Evolutionary conservation across 1,139 yeast genomes (phyloP), one percentile per base, ranked within the genome.

Genomic region (Candida labiduridarum): DNA sequence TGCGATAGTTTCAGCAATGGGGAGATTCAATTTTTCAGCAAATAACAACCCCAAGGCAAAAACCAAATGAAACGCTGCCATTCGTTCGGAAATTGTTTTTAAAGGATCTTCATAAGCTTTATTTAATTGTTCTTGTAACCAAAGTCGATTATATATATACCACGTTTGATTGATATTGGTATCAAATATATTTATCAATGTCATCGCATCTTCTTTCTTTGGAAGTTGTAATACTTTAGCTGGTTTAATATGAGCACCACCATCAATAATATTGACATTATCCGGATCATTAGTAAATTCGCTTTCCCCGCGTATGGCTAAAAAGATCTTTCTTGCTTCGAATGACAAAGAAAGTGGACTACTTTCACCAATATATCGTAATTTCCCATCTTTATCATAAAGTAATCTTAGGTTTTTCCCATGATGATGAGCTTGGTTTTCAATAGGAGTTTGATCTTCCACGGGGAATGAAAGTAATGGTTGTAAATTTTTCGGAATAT

Each of bases 291-390:
- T 50, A 11, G 52, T 50, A 22, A 56, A 54, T 9, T 43, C 49
- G 5, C 50, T 47, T 22, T 43, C 47, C 2, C 62, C 61, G 14
- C 55, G 39, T n/a, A 38, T 42, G 10, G 53, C 51, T 19, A 44
- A 45, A 52, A 63, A 65, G 31, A 62, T 57, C 22, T 58, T 58
- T 43, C 65, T 51, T 14, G 66, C 60, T 52, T 64, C 67, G 43
- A 56, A 59, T 22, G 62, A 52, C 22, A 64, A 55, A 4, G 67
- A 59, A 33, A 64, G 49, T 1, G 67, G 66, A 38, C 66, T 60
- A 25, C 63, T 61, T 49, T 63, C 67, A 12, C 69, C 69, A 35
- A 63, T 56, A 51, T 63, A 64, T 18, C 65, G 48, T 9, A 64
- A 56, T 22, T 61, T 58, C 0, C 65, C 61, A 8, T 54, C 49